Evolutionary conservation across 2,329 filamentous ascomycete species (phyloP).

Genomic region (Spiromastix sp.): DNA sequence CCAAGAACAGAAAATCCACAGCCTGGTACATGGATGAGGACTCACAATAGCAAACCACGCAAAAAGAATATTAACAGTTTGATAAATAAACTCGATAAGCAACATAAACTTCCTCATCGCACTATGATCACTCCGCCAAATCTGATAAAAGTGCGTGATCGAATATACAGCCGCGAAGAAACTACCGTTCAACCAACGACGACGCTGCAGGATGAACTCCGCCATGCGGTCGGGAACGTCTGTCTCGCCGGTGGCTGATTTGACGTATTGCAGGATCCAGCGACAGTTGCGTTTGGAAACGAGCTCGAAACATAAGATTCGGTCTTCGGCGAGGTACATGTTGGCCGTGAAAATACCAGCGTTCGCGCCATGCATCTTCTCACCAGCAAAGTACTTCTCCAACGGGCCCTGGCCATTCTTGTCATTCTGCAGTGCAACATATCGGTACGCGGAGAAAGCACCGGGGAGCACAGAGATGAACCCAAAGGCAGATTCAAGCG

Average conservation of each 20-base stretch:
- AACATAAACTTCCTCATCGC: conserved; percentile 80
- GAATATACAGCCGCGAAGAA: conserved; percentile 98
- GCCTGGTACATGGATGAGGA: conserved; percentile 7
- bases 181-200: conserved; percentile 94
- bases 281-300: conserved; percentile 95
- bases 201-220: conserved; percentile 88
- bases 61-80: conserved; percentile 92
- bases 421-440: conserved; percentile 89
- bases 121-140: conserved; percentile 88
- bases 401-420: conserved; percentile 86
- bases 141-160: conserved; percentile 88
- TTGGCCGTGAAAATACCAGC: conserved; percentile 97
- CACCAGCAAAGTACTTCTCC: conserved; percentile 93
- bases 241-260: conserved; percentile 91
- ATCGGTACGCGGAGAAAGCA: conserved; percentile 97
- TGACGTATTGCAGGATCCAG: conserved; percentile 97
- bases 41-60: conserved; percentile 88
- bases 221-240: conserved; percentile 92
- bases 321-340: conserved; percentile 43
- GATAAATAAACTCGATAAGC: conserved; percentile 86
- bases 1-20: background rate
- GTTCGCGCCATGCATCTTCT: conserved; percentile 87
- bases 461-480: conserved; percentile 96
- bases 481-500: conserved; percentile 90
- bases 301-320: conserved; percentile 57